phyloP scores from a whole-genome alignment of 1,284 basidiomycete species.

The Stereum hirsutum region DNA sequence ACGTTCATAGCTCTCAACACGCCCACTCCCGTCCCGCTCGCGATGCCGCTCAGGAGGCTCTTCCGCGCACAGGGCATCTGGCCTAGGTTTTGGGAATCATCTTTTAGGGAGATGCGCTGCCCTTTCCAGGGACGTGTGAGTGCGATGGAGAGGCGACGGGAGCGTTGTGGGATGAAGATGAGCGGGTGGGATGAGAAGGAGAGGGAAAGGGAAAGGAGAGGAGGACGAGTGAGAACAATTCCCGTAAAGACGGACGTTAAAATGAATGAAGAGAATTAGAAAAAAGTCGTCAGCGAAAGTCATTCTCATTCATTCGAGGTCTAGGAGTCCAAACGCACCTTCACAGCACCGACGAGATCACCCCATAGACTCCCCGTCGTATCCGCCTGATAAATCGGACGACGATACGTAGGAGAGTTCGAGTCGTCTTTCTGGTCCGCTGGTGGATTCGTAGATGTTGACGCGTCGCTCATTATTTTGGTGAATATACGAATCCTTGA shows the following conservation, averaged over 20 bases:
- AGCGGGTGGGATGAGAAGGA: slow-evolving; percentile 6
- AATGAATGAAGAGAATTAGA: too few relatives aligned
- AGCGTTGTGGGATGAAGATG: neutral
- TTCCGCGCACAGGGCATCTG: slow-evolving; percentile 57
- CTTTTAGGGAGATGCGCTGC: slow-evolving; percentile 35
- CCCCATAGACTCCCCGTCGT: slow-evolving; percentile 34
- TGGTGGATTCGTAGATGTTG: too few relatives aligned
- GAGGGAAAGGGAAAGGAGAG: neutral
- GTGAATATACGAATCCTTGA: too few relatives aligned
- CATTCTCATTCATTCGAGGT: too few relatives aligned
- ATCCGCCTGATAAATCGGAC: slow-evolving; percentile 29
- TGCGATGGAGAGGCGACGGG: neutral
- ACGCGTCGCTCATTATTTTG: too few relatives aligned
- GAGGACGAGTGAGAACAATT: neutral
- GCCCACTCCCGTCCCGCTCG: slow-evolving; percentile 41
- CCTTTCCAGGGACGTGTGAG: too few relatives aligned
- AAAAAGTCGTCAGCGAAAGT: too few relatives aligned
- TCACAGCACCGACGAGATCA: slow-evolving; percentile 31
- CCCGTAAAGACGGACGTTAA: too few relatives aligned
- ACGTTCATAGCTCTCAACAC: slow-evolving; percentile 47
- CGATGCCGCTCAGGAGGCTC: slow-evolving; percentile 43
- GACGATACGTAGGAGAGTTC: slow-evolving; percentile 1
- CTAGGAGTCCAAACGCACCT: too few relatives aligned
- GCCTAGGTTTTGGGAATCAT: slow-evolving; percentile 36
- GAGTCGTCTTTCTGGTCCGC: neutral